Conservation (phyloP, 2,329 filamentous ascomycete genomes). For the Bipolaris oryzae region DNA sequence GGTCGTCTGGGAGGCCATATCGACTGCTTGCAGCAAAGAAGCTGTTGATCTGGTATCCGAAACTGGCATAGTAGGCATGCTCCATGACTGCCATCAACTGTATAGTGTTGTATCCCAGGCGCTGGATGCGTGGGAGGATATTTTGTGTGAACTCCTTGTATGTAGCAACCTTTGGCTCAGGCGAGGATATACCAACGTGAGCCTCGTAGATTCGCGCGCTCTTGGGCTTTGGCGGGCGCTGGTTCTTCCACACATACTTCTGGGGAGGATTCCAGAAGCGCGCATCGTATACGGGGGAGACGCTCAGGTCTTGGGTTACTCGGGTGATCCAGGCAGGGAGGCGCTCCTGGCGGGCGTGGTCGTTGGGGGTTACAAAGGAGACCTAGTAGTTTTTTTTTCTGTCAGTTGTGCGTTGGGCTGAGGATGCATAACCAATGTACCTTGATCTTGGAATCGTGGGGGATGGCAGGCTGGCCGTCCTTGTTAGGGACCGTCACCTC, state of each 20-base stretch:
- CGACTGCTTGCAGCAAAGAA: conserved; percentile 98
- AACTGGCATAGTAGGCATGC: conserved; percentile 98
- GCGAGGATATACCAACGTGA: conserved; percentile 96
- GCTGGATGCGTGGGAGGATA: conserved; percentile 88
- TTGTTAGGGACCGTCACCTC: conserved; percentile 77
- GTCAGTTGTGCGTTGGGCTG: background rate
- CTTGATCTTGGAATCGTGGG: conserved; percentile 96
- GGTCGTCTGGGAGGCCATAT: conserved; percentile 89
- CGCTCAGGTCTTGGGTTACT: conserved; percentile 87
- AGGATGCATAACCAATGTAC: conserved; percentile 53
- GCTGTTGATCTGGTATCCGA: conserved; percentile 98
- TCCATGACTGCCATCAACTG: conserved; percentile 99
- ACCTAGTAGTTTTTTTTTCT: conserved; percentile 66
- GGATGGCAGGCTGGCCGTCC: conserved; percentile 77
- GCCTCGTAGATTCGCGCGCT: conserved; percentile 96
- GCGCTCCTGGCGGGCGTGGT: conserved; percentile 78
- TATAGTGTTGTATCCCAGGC: conserved; percentile 94
- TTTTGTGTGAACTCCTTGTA: conserved; percentile 97
- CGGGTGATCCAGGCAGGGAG: conserved; percentile 97
- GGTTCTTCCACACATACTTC: conserved; percentile 83
- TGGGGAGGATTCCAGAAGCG: conserved; percentile 96
- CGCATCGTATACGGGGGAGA: conserved; percentile 93
- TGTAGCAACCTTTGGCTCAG: conserved; percentile 84
- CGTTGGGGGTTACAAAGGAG: conserved; percentile 77
- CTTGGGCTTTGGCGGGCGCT: conserved; percentile 78